phyloP scores from a whole-genome alignment of 1,284 basidiomycete genomes.

The Uromyces viciae-fabae region DNA sequence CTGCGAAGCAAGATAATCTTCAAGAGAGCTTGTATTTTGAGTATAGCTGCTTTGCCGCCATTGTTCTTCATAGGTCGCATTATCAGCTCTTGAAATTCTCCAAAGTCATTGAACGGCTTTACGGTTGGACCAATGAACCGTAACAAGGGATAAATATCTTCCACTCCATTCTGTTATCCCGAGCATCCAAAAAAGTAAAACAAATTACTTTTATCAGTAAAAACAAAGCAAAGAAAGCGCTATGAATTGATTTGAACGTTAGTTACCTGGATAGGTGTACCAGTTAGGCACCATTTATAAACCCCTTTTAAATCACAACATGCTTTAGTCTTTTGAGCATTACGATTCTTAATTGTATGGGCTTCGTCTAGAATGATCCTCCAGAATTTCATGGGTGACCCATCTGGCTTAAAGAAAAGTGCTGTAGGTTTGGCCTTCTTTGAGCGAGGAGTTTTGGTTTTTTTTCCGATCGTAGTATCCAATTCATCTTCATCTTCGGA shows the following conservation, averaged over 20 bases:
- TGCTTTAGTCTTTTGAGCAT: slow-evolving; percentile 58
- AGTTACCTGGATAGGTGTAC: slow-evolving; percentile 70
- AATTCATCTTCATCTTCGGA: slow-evolving; percentile 82
- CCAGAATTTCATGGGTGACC: slow-evolving; percentile 30
- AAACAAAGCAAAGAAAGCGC: background rate
- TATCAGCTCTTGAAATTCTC: slow-evolving; percentile 61
- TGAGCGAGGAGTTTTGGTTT: background rate
- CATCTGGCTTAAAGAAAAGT: slow-evolving; percentile 19
- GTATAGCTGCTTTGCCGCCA: slow-evolving; percentile 70
- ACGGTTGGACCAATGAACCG: slow-evolving; percentile 71
- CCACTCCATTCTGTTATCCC: slow-evolving; percentile 70
- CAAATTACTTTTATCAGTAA: background rate
- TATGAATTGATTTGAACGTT: background rate
- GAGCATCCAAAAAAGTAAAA: background rate
- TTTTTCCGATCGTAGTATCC: slow-evolving; percentile 68
- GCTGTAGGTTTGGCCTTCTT: slow-evolving; percentile 22
- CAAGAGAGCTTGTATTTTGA: slow-evolving; percentile 67
- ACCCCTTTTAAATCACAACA: slow-evolving; percentile 74
- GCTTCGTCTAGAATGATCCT: slow-evolving; percentile 67
- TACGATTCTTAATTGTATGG: slow-evolving; percentile 89
- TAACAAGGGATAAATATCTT: slow-evolving; percentile 82
- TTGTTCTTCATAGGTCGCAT: slow-evolving; percentile 73
- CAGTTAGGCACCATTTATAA: slow-evolving; percentile 84
- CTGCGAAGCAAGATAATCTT: slow-evolving; percentile 85
- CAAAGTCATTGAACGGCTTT: slow-evolving; percentile 75